Percentiles rank a stretch among this genome's conserved stretches.
Evolutionary conservation across 345 rosid genomes (phyloP).

Genomic region (Durio zibethinus): DNA sequence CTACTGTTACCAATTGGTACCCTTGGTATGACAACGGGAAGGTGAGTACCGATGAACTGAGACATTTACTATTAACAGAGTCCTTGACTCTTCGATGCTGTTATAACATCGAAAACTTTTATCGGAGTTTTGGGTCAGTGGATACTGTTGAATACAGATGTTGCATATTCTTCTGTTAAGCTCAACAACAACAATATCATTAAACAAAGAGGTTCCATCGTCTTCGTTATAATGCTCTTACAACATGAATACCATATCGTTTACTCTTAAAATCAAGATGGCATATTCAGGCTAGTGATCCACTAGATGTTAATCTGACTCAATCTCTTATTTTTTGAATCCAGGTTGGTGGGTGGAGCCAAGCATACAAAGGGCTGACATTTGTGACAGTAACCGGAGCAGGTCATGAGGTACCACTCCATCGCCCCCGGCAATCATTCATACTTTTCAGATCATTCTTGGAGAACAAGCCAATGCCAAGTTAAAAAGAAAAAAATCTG

Average conservation of each 20-base stretch:
- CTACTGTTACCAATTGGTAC: slow-evolving; percentile 68
- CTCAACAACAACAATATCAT: background rate
- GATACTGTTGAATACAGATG: background rate
- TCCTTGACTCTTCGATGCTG: background rate
- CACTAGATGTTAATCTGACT: background rate
- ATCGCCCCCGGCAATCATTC: slow-evolving; percentile 79
- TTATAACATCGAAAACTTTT: background rate
- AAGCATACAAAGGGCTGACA: slow-evolving; percentile 79
- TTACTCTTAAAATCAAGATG: background rate
- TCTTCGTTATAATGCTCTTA: background rate
- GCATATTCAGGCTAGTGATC: background rate
- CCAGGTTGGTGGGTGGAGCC: slow-evolving; percentile 98
- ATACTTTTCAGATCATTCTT: slow-evolving; percentile 82
- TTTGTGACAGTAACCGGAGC: slow-evolving; percentile 82
- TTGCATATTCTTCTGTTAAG: background rate
- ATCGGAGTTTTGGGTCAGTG: background rate
- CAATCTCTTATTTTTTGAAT: background rate
- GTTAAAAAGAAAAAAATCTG: slow-evolving; percentile 20
- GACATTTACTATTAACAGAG: background rate
- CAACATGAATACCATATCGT: background rate
- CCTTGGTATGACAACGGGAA: slow-evolving; percentile 73
- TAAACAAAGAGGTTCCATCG: background rate
- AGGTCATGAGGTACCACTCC: slow-evolving; percentile 93
- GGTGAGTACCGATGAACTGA: slow-evolving; percentile 28
- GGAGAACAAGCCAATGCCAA: slow-evolving; percentile 71